Evolutionary conservation across 2,329 filamentous ascomycete genomes (phyloP), one percentile per base, ranked within the genome.

Genomic region (Aspergillus novoparasiticus): DNA sequence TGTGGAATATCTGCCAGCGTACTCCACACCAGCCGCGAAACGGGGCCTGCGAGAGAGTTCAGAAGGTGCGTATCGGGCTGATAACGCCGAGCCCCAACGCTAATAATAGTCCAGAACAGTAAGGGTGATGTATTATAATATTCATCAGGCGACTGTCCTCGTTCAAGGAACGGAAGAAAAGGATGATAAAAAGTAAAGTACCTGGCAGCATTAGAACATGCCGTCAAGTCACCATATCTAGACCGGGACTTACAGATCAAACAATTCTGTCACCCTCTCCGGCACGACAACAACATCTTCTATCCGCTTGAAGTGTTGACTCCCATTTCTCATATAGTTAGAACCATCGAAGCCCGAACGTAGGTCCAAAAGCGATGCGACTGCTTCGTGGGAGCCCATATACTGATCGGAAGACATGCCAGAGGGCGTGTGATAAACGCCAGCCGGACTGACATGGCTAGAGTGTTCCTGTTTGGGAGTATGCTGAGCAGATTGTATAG

Each of bases 51-150:
- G 14, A 84, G 75, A 69, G 73, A 85, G 59, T 82, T 83, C 56
- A 90, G 79, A 28, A 90, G 76, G 14, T 78, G 79, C 0, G 83
- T 78, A 64, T 89, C 86, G 9, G 78, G 73, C 21, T 82, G 81
- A 65, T 85, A 89, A 56, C 87, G 84, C 43, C 88, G 84, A 41
- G 87, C 84, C 12, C 87, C 87, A 45, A 89, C 83, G 43, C 85
- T 84, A 51, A 90, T 80, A 55, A 90, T 86, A 30, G 86, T 86
- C 88, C 88, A 90, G 74, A 89, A 89, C n/a, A 90, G 80, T 6
- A 90, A 77, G n/a, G 85, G 86, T 50, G 85, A 87, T 39, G 83
- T 78, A 16, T 81, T 80, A 66, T 85, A 85, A 72, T 86, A 89
- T 57, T 86, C 82, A 30, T 89, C 85, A 4, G 86, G 83, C 10